Base-by-base conservation (phyloP, 768 basidiomycete species). In the Boletus sp. region DNA sequence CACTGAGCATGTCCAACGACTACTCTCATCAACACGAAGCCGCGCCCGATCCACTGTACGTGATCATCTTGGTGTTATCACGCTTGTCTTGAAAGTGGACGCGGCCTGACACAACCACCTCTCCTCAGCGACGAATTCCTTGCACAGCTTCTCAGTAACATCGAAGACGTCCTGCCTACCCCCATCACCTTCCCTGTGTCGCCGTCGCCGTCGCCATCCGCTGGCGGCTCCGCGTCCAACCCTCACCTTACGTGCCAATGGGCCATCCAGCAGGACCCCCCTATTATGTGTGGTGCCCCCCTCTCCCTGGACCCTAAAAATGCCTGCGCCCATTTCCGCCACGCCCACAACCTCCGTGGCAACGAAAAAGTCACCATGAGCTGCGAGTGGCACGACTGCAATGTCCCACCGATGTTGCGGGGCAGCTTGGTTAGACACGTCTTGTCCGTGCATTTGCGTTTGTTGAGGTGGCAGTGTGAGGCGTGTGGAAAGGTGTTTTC, bases 351-450 rank as follows among this genome's bases (percentile, higher is more conserved):
- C 24, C 12, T 67, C 28, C 60, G 56, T 0, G 65, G 65, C 3
- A 58, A 59, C n/a, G 63, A 67, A 28, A 67, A 52, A 11, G 60
- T 50, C 24, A 17, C 17, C 11, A 51, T 62, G 2, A 1, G 0
- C 17, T 67, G 65, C 35, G 20, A 2, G 9, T 67, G 65, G 65
- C 47, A n/a, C 3, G 46, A 52, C n/a, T 67, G 65, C 37, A 10
- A n/a, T 0, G 54, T 8, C 1, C 14, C 56, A 0, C 65, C 55
- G 6, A 67, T 67, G 65, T 57, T 58, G 5, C 46, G 65, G 6
- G 66, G 65, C 2, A 67, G 63, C 37, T n/a, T 67, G 1, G 40
- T 60, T 17, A 50, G 65, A 0, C 65, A 67, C 36, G n/a, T 67
- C 18, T 46, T 59, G 47, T n/a, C 63, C 0, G 60, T 67, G 1